phyloP scores from a whole-genome alignment of 257 asterid genomes.

The Cruciata laevipes region DNA sequence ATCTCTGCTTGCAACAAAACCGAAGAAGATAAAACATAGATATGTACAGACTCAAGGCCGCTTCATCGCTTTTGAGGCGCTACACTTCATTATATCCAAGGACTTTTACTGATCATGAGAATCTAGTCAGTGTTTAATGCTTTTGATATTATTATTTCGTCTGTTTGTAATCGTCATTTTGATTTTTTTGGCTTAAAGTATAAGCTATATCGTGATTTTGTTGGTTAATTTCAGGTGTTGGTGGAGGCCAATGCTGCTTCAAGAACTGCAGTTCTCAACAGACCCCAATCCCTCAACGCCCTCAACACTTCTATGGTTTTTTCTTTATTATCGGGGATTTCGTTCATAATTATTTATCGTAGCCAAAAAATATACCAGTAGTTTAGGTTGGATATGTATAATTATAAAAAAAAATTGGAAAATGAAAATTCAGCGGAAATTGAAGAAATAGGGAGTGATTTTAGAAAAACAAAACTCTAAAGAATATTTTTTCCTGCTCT shows the following conservation, averaged over 20 bases:
- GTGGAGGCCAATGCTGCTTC: conserved; percentile 70
- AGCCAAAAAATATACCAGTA: no score
- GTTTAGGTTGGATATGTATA: no score
- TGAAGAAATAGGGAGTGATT: no score
- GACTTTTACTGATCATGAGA: conserved; percentile 41
- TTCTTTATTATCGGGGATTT: no score
- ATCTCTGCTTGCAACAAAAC: no score
- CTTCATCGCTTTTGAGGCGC: conserved; percentile 35
- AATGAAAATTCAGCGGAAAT: no score
- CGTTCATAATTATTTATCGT: no score
- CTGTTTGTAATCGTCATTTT: not conserved
- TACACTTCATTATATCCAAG: conserved; percentile 19
- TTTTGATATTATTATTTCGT: not conserved
- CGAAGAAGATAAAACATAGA: not conserved
- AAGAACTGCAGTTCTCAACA: conserved; percentile 82
- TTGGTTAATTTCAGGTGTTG: conserved; percentile 55
- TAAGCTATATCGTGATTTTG: not conserved
- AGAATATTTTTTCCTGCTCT: no score
- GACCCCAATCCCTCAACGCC: conserved; percentile 81
- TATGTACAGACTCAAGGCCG: conserved; percentile 37
- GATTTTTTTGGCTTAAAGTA: not conserved
- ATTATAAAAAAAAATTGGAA: no score
- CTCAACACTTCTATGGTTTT: conserved; percentile 57
- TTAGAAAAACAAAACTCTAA: no score
- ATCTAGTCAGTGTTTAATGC: conserved; percentile 32